A percentile compares a stretch with the other conserved stretches of the same genome.
These are phyloP conservation scores for Calonectria naviculata DNA, from an alignment of 2,329 filamentous ascomycete genomes.

Conservation along the genomic window DNA sequence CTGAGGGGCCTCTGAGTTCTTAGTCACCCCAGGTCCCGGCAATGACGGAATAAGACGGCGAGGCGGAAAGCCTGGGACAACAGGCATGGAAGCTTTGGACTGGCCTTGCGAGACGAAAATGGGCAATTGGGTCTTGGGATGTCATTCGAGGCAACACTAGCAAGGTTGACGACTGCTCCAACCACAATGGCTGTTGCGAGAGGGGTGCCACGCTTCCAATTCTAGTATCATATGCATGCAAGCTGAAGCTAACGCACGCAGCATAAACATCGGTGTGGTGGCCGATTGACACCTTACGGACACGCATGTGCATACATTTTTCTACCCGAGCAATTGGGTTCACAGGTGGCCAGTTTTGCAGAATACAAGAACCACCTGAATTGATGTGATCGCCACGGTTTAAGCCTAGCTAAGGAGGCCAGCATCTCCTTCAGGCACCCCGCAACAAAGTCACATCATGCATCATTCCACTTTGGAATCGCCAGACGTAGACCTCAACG, in stretches of 20 bases:
- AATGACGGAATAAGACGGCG: background rate
- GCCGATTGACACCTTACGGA: background rate
- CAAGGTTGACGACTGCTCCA: background rate
- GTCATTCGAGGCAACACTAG: background rate
- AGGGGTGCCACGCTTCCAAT: background rate
- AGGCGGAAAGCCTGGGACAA: background rate
- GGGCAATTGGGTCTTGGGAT: background rate
- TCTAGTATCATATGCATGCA: background rate
- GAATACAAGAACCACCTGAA: background rate
- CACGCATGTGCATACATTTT: background rate
- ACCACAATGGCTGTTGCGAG: background rate
- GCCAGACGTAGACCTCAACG: slow-evolving; percentile 30
- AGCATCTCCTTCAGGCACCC: slow-evolving; percentile 24
- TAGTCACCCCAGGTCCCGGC: slow-evolving; percentile 9
- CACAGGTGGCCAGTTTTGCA: background rate
- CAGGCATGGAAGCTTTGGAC: background rate
- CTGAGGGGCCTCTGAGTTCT: background rate
- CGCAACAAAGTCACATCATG: slow-evolving; percentile 41
- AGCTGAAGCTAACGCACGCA: background rate
- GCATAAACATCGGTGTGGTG: slow-evolving; percentile 3
- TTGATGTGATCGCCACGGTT: slow-evolving; percentile 2
- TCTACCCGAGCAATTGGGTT: background rate
- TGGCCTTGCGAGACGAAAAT: background rate
- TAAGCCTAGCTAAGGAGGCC: background rate
- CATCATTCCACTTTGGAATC: slow-evolving; percentile 41